A percentile compares a stretch with the other conserved stretches of the same genome.
phyloP scores from a whole-genome alignment of 257 asterid genomes.

The Apocynum venetum region DNA sequence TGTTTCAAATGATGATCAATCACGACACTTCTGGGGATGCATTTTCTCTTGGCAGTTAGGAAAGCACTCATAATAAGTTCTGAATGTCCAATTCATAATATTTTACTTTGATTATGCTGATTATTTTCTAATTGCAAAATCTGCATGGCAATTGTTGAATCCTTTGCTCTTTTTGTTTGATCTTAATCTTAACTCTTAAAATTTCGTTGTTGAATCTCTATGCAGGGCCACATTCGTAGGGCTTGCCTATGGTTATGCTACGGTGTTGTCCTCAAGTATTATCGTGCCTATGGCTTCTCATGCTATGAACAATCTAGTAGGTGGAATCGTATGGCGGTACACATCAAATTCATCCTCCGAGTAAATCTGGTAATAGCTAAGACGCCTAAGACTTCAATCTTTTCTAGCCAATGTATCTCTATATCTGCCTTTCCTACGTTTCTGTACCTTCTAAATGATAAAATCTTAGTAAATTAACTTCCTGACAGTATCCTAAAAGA shows the following conservation, averaged over 20 bases:
- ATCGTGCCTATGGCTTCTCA: constrained; percentile 83
- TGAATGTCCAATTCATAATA: neutral
- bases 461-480: neutral
- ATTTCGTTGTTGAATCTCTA: constrained; percentile 1
- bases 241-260: constrained; percentile 63
- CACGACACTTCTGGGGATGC: neutral
- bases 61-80: neutral
- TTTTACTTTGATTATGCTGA: neutral
- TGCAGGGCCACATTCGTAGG: constrained; percentile 92
- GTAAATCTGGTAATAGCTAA: constrained; percentile 12
- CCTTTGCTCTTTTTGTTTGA: neutral
- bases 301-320: constrained; percentile 71
- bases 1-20: neutral
- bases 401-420: neutral
- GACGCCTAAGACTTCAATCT: neutral
- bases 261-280: constrained; percentile 50
- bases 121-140: neutral
- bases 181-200: neutral
- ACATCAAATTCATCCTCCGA: constrained; percentile 42
- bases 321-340: constrained; percentile 69
- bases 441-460: neutral
- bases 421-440: neutral
- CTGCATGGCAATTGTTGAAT: neutral
- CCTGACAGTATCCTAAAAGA: no score
- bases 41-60: neutral